Percentiles rank a stretch among this genome's conserved stretches.
These are phyloP conservation scores for Pseudognaphalium luteoalbum DNA, from an alignment of 129 eudicot species.

Conservation along the genomic window DNA sequence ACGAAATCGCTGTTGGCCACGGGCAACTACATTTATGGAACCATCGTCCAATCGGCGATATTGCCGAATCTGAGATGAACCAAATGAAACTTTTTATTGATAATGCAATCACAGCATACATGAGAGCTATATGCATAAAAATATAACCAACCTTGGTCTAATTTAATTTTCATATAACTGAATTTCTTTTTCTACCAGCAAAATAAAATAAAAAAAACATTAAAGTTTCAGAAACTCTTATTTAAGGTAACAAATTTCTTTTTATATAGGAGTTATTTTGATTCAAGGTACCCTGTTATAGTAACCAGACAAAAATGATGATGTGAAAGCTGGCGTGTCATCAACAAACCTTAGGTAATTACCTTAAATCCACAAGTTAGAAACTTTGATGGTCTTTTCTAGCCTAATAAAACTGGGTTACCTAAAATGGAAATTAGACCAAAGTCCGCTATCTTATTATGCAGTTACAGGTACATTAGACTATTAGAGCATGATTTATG, in stretches of 20 bases:
- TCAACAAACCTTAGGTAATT: not conserved
- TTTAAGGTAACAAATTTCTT: not conserved
- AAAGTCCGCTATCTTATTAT: not conserved
- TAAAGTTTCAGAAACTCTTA: not conserved
- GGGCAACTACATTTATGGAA: slow-evolving; percentile 78
- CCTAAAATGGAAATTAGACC: not conserved
- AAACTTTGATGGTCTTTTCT: not conserved
- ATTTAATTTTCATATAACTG: not conserved
- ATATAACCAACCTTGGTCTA: slow-evolving; percentile 8
- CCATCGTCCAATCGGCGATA: slow-evolving; percentile 77
- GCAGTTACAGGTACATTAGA: slow-evolving; percentile 18
- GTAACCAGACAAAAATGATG: not conserved
- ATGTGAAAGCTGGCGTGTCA: not conserved
- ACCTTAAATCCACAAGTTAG: not conserved
- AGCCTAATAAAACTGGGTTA: slow-evolving; percentile 4
- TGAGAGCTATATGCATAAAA: not conserved
- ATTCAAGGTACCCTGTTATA: not conserved
- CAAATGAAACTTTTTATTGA: slow-evolving; percentile 20
- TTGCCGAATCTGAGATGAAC: slow-evolving; percentile 62
- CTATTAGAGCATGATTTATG: slow-evolving; percentile 6
- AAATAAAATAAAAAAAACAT: slow-evolving; percentile 10
- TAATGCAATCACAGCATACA: slow-evolving; percentile 6
- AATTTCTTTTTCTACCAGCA: not conserved
- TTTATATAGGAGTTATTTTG: not conserved
- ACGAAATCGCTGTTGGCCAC: slow-evolving; percentile 92